Evolutionary conservation across 805 yeast genomes (phyloP), one percentile per base, ranked within the genome.

Genomic region (Zygotorulaspora danielsina): DNA sequence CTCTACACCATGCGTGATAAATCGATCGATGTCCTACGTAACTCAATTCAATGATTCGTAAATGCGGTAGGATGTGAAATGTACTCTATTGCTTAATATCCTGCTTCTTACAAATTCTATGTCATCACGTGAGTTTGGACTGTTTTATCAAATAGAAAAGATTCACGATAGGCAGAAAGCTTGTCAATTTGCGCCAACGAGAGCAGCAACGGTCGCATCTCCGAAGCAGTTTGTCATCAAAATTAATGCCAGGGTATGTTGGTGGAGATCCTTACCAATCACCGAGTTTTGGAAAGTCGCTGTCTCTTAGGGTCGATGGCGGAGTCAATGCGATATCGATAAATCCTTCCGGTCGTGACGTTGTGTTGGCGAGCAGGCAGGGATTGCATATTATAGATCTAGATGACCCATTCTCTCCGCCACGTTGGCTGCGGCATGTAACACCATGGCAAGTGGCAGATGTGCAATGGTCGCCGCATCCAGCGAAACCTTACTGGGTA

Each of bases 391-490:
- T 93, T 26, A 81, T 90, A n/a, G 97, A 93, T 63, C 64, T 93
- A 29, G 96, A 90, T 54, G 96, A 93, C 59, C 98, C 97, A 1
- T 90, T 86, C 63, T 78, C 90, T 0, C 88, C 95, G 1, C 98
- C 98, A 0, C 69, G 98, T 42, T 87, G 94, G 89, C 73, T 93
- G 11, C 94, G 81, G 39, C 96, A 93, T 56, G 72, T 79, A 24
- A 90, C 97, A 0, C 79, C 95, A 0, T 93, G 97, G 97, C 97
- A 93, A 61, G 98, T 93, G 3, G 96, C 98, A 0, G 97, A 90
- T 59, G 97, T 90, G 1, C 97, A 93, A 61, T 93, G 98, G 97
- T 85, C 94, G 2, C 96, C 97, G 0, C 97, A 93, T 57, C 70
- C 74, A 5, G 72, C 80, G 2, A 85, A 84, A 49, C 90, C 95